Base-by-base conservation (phyloP, 345 rosid species). In the Citrus inodora region DNA sequence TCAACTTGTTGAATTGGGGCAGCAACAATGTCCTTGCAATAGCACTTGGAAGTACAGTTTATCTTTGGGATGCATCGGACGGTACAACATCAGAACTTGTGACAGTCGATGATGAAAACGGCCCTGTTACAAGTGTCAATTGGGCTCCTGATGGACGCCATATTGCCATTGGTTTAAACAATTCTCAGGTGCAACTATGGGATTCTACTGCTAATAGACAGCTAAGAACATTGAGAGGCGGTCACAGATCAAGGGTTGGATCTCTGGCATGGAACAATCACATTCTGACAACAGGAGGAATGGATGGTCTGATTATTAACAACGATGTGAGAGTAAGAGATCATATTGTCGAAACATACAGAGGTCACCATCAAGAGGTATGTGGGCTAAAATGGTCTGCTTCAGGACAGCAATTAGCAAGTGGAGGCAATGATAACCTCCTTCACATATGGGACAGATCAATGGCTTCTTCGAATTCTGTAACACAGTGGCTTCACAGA, bases 351-450 rank as follows among this genome's bases (percentile, higher is more conserved):
- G 89, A 81, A 63, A 84, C 86, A 1, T 89, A 84, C 59, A 67
- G 81, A 53, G 90, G 90, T 11, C 89, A 89, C 78, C 69, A 42
- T 3, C 92, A 89, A 67, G 90, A 82, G 73, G 88, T 89, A 46
- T 89, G 89, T 11, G 89, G 92, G 42, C 80, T 87, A 10, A 87
- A 87, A 76, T 89, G 92, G 90, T 89, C 92, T 22, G 84, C 82
- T 33, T 87, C 90, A 5, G 90, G 90, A 11, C 85, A 81, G 9
- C 92, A 89, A 75, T 53, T 89, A 78, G 90, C 92, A 1, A 89
- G 87, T 19, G 90, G 92, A 73, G 89, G 88, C 60, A 87, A 83
- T 66, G 90, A 89, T 51, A 85, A 87, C 53, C 74, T 85, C 32
- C 76, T 89, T 37, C 84, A 82, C 62, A 80, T 89, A 68, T 89